These are phyloP conservation scores for Colletotrichum shisoi DNA, from an alignment of 2,329 filamentous ascomycete genomes.

Conservation along the genomic window DNA sequence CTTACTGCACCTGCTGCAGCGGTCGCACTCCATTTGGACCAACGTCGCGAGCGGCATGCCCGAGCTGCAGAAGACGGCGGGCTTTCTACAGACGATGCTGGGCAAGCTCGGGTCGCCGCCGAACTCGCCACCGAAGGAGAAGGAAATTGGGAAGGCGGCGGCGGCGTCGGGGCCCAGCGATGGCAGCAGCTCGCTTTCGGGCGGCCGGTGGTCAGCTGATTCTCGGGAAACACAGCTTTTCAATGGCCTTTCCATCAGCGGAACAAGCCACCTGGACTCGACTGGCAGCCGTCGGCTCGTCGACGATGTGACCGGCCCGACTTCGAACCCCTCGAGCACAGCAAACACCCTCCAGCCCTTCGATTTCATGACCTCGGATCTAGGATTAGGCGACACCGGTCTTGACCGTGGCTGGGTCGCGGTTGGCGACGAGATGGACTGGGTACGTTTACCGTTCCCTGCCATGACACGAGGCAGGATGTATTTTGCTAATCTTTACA, in stretches of 20 bases:
- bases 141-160: constrained; percentile 29
- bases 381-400: constrained; percentile 41
- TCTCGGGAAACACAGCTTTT: constrained; percentile 40
- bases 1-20: constrained; percentile 52
- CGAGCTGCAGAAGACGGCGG: constrained; percentile 57
- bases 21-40: constrained; percentile 56
- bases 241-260: constrained; percentile 38
- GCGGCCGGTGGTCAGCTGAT: constrained; percentile 38
- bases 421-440: constrained; percentile 49
- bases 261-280: constrained; percentile 10
- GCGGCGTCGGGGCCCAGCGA: constrained; percentile 36
- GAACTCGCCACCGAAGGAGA: constrained; percentile 33
- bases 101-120: constrained; percentile 51
- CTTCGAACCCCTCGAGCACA: background rate
- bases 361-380: constrained; percentile 34
- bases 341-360: constrained; percentile 28
- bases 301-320: constrained; percentile 17
- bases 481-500: constrained; percentile 11
- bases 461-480: background rate
- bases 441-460: constrained; percentile 45
- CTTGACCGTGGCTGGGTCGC: constrained; percentile 52
- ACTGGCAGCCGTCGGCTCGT: background rate
- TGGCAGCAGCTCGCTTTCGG: constrained; percentile 37
- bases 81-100: constrained; percentile 57
- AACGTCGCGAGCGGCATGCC: constrained; percentile 49